Evolutionary conservation across 2,329 filamentous ascomycete genomes (phyloP).

Genomic region (Berkeleyomyces basicola): DNA sequence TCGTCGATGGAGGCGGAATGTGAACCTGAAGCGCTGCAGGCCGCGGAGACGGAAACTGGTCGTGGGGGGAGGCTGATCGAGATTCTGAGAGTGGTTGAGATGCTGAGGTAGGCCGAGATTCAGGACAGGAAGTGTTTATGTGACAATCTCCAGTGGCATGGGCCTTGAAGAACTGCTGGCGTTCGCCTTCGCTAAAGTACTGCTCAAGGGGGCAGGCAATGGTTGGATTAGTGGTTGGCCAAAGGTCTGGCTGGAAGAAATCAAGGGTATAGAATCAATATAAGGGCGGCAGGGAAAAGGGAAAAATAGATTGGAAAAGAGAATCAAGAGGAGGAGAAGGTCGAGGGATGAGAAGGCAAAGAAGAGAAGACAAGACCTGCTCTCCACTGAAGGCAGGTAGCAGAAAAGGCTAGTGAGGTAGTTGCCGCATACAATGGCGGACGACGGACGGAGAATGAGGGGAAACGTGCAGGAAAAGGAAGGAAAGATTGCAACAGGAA

Average conservation of each 20-base stretch:
- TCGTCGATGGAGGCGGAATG: slow-evolving; percentile 3
- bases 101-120: neutral
- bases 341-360: neutral
- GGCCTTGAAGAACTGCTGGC: slow-evolving; percentile 12
- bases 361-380: neutral
- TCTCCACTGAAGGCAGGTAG: neutral
- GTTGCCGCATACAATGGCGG: neutral
- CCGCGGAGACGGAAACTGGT: slow-evolving; percentile 11
- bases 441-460: neutral
- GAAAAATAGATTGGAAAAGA: neutral
- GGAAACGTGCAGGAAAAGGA: neutral
- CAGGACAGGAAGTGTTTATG: neutral
- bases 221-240: slow-evolving; percentile 10
- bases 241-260: slow-evolving; percentile 8
- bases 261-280: neutral
- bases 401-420: neutral
- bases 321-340: neutral
- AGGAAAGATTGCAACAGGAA: neutral
- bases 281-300: neutral
- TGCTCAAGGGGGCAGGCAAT: neutral
- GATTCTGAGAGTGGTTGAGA: neutral
- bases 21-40: slow-evolving; percentile 12
- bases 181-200: slow-evolving; percentile 13
- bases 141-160: slow-evolving; percentile 6
- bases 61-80: slow-evolving; percentile 5